Evolutionary conservation across 1,284 basidiomycete genomes (phyloP).

Genomic region (Trichosporon faecale): DNA sequence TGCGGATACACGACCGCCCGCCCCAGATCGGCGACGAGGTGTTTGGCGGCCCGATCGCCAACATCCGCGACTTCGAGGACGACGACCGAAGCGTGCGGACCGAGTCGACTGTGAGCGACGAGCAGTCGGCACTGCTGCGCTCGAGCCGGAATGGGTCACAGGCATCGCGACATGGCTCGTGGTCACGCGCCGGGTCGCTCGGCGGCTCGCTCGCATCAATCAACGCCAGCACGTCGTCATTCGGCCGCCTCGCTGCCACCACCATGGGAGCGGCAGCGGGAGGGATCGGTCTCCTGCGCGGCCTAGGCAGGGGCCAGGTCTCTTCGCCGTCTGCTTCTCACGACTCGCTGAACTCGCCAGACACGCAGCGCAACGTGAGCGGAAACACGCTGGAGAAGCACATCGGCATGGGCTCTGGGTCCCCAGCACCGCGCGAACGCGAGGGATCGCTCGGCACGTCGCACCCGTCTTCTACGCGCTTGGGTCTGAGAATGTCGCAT

Average conservation of each 20-base stretch:
- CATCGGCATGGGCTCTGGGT: conserved; percentile 17
- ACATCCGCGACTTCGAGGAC: neutral
- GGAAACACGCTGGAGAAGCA: conserved; percentile 26
- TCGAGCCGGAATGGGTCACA: neutral
- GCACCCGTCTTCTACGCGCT: neutral
- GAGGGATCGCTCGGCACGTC: neutral
- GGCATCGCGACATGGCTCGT: neutral
- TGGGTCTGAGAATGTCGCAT: neutral
- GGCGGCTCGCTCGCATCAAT: neutral
- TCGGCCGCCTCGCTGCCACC: conserved; percentile 10
- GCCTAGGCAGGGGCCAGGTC: conserved; percentile 18
- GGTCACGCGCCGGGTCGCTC: neutral
- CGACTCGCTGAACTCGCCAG: neutral
- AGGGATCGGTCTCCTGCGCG: conserved; percentile 18
- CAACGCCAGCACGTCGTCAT: conserved; percentile 4
- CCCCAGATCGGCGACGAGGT: neutral
- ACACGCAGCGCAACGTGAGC: conserved; percentile 19
- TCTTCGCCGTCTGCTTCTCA: neutral
- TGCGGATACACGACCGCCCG: neutral
- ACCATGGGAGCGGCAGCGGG: conserved; percentile 9
- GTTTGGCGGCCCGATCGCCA: neutral
- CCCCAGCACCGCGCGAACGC: neutral
- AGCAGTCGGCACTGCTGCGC: conserved; percentile 4
- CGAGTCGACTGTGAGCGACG: neutral
- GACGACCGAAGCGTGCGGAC: neutral